Evolutionary conservation across 495 filamentous ascomycete species (phyloP).

Genomic region (Penicillium atrosanguineum): DNA sequence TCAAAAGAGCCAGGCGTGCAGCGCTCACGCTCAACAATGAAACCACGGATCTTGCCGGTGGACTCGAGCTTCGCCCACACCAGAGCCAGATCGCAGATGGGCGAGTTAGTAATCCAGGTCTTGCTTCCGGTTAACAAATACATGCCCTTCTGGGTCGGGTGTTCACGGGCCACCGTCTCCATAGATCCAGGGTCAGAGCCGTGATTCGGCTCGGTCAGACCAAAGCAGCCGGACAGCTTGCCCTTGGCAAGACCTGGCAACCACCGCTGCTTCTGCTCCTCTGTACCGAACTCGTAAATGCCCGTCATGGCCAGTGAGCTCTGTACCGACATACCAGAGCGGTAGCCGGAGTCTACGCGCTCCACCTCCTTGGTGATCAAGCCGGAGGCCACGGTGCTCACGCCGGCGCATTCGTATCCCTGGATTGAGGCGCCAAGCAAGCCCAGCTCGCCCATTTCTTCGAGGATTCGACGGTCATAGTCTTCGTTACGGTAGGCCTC

Average conservation of each 20-base stretch:
- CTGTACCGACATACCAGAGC: conserved; percentile 95
- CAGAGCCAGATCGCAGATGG: conserved; percentile 85
- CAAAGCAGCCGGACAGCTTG: conserved; percentile 85
- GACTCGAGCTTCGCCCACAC: conserved; percentile 92
- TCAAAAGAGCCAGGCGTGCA: conserved; percentile 86
- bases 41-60: conserved; percentile 94
- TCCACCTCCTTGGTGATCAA: conserved; percentile 96
- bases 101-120: conserved; percentile 99
- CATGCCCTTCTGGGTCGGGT: conserved; percentile 84
- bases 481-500: conserved; percentile 94
- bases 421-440: conserved; percentile 87
- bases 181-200: conserved; percentile 95
- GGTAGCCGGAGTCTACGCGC: conserved; percentile 91
- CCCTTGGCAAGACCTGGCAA: conserved; percentile 84
- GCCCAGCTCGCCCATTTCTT: conserved; percentile 95
- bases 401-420: conserved; percentile 93
- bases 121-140: conserved; percentile 81
- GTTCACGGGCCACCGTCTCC: conserved; percentile 84
- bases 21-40: conserved; percentile 76
- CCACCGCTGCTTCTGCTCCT: conserved; percentile 86
- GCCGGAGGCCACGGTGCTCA: conserved; percentile 84
- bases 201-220: conserved; percentile 95
- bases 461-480: conserved; percentile 83
- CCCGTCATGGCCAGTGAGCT: conserved; percentile 93
- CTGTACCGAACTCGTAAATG: conserved; percentile 89